phyloP scores from a whole-genome alignment of 73 alveolate species.

The Paramecium caudatum region DNA sequence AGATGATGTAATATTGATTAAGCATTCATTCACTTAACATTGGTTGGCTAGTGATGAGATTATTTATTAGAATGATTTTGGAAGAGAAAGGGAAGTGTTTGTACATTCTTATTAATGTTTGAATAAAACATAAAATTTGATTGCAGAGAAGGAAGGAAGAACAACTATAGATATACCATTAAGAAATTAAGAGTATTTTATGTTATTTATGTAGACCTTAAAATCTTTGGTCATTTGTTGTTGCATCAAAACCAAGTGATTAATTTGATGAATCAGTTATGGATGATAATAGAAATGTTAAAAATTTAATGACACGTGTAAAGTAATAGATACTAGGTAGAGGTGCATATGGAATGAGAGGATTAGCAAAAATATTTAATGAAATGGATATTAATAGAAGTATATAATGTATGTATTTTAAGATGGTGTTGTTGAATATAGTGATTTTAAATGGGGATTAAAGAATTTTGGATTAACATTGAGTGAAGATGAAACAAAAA shows the following conservation, averaged over 20 bases:
- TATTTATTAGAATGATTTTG: conserved; percentile 72
- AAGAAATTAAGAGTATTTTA: conserved; percentile 67
- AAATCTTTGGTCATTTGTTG: conserved; percentile 61
- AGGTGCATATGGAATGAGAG: conserved; percentile 72
- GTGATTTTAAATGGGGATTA: conserved; percentile 75
- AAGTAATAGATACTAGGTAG: conserved; percentile 25
- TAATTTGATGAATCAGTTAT: conserved; percentile 67
- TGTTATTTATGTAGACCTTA: conserved; percentile 7
- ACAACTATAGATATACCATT: conserved; percentile 74
- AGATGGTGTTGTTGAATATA: conserved; percentile 69
- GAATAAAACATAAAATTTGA: conserved; percentile 71
- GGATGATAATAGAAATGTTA: conserved; percentile 71
- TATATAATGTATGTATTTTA: not conserved
- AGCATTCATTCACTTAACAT: conserved; percentile 70
- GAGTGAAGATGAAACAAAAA: conserved; percentile 67
- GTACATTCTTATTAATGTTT: conserved; percentile 71
- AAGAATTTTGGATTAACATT: conserved; percentile 73
- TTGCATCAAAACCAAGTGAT: conserved; percentile 2
- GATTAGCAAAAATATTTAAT: conserved; percentile 52
- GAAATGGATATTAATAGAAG: conserved; percentile 57
- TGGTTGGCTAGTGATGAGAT: conserved; percentile 77
- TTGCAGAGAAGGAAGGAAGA: conserved; percentile 77
- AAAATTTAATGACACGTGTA: conserved; percentile 30
- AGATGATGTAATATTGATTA: conserved; percentile 64
- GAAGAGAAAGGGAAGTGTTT: conserved; percentile 75